These are phyloP conservation scores for Komagataella ulmi DNA, from an alignment of 805 yeast genomes.

Conservation along the genomic window DNA sequence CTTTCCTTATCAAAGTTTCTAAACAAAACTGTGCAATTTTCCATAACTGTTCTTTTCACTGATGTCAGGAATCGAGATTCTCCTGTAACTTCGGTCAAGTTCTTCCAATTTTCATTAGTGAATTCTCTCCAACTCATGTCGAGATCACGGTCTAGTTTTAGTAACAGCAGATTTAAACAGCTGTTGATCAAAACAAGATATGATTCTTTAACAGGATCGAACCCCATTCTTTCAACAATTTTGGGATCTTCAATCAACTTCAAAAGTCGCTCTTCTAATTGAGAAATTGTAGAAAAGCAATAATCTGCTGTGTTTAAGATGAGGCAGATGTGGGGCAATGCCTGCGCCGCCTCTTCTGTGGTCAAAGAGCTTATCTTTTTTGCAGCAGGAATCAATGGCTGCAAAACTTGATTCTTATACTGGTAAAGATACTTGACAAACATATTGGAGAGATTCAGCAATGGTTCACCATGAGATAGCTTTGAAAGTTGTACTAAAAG, in stretches of 20 bases:
- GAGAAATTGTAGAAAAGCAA: constrained; percentile 64
- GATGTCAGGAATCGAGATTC: constrained; percentile 60
- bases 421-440: constrained; percentile 55
- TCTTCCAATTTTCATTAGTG: constrained; percentile 62
- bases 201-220: constrained; percentile 41
- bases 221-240: constrained; percentile 27
- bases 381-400: constrained; percentile 30
- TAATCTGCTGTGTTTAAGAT: constrained; percentile 85
- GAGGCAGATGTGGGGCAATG: constrained; percentile 53
- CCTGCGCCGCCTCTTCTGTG: constrained; percentile 31
- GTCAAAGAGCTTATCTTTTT: constrained; percentile 13
- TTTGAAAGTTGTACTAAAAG: constrained; percentile 59
- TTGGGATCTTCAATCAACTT: constrained; percentile 22
- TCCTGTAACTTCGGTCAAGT: constrained; percentile 49
- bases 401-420: constrained; percentile 39
- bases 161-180: constrained; percentile 40
- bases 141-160: constrained; percentile 45
- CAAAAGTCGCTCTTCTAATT: constrained; percentile 50
- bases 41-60: constrained; percentile 31
- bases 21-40: constrained; percentile 32
- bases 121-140: constrained; percentile 77
- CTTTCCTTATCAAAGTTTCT: constrained; percentile 54
- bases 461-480: constrained; percentile 32
- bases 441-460: constrained; percentile 39
- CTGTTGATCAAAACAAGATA: constrained; percentile 46